phyloP scores from a whole-genome alignment of 1,284 basidiomycete species.

The Rhodofomes roseus region DNA sequence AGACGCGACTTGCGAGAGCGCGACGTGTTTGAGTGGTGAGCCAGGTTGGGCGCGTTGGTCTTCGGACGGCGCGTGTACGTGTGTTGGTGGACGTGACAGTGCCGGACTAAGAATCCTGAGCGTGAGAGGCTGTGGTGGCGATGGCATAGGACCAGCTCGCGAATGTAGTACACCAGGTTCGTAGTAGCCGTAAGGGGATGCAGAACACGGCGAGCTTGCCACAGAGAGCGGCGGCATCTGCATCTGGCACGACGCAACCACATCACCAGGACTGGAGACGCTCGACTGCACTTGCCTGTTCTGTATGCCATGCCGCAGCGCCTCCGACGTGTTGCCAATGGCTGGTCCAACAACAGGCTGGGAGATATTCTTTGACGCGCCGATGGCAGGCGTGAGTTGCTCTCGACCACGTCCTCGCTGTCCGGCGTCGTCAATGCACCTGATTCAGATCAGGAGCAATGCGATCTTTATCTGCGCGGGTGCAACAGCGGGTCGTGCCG shows the following conservation, averaged over 20 bases:
- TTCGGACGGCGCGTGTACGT: constrained; percentile 43
- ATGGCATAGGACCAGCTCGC: constrained; percentile 67
- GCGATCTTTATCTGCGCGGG: no score
- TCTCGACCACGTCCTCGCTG: constrained; percentile 13
- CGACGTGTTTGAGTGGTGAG: no score
- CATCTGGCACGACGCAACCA: constrained; percentile 5
- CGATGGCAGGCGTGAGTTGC: constrained; percentile 51
- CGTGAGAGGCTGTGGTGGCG: constrained; percentile 48
- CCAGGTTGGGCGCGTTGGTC: constrained; percentile 35
- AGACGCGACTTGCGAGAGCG: no score
- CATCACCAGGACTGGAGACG: constrained; percentile 3
- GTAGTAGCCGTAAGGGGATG: constrained; percentile 48
- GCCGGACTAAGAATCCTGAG: constrained; percentile 35
- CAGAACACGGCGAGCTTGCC: neutral
- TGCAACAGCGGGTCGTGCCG: no score
- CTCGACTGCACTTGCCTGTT: neutral
- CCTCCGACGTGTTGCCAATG: constrained; percentile 37
- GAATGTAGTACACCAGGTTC: constrained; percentile 67
- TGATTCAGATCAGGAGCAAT: no score
- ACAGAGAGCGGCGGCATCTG: constrained; percentile 6
- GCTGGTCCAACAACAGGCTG: constrained; percentile 58
- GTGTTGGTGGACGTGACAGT: constrained; percentile 66
- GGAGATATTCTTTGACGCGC: constrained; percentile 52
- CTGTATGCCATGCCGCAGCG: constrained; percentile 10
- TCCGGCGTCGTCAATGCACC: constrained; percentile 6